Conservation (phyloP, 176 grass and related monocot species). For the Zoysia pacifica region DNA sequence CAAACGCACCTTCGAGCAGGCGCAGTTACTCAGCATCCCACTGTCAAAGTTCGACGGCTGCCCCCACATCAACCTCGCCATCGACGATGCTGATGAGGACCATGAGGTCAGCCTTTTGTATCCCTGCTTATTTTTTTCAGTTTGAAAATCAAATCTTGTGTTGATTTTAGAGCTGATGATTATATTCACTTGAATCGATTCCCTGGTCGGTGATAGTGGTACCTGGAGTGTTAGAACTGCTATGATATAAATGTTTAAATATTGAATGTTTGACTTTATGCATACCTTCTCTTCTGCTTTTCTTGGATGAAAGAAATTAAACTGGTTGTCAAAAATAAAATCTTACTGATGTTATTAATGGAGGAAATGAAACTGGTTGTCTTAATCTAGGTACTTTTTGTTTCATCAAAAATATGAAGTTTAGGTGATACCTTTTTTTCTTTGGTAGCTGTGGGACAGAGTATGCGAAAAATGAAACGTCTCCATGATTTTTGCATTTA, state of each 20-base stretch:
- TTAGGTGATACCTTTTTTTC: neutral
- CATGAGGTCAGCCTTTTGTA: constrained; percentile 48
- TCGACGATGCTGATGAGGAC: constrained; percentile 78
- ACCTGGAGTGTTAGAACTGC: constrained; percentile 3
- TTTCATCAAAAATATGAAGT: neutral
- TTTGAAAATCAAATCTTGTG: neutral
- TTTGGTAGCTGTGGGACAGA: neutral
- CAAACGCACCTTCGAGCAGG: constrained; percentile 94
- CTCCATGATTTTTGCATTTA: neutral
- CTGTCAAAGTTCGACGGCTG: constrained; percentile 93
- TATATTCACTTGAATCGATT: neutral
- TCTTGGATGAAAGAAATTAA: constrained; percentile 3
- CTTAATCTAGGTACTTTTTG: neutral
- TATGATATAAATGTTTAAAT: neutral
- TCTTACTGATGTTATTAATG: too few relatives aligned
- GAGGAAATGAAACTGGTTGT: neutral
- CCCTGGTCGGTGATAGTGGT: neutral
- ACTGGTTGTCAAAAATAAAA: too few relatives aligned
- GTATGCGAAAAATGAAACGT: neutral
- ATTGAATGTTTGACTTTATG: constrained; percentile 22
- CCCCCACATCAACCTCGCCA: constrained; percentile 83
- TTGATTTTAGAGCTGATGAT: neutral
- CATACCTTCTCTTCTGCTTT: neutral
- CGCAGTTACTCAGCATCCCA: constrained; percentile 76
- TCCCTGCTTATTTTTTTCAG: neutral